Percentiles rank a stretch among this genome's conserved stretches.
Evolutionary conservation across 345 rosid species (phyloP).

Genomic region (Citrus maxima): DNA sequence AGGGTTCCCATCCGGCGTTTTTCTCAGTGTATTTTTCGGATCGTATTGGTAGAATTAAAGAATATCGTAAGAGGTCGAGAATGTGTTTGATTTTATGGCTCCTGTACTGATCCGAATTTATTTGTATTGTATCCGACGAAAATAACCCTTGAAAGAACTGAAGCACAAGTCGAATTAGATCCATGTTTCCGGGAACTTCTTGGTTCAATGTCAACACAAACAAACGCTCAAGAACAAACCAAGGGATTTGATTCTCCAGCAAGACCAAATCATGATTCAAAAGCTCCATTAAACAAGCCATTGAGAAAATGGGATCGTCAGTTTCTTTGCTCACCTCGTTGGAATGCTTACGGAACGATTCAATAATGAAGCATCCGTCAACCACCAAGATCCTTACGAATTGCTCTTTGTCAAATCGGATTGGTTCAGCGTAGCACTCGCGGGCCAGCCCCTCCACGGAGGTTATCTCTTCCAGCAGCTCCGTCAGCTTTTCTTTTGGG

Average conservation of each 20-base stretch:
- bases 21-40: not conserved
- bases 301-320: slow-evolving; percentile 24
- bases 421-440: slow-evolving; percentile 7
- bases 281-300: slow-evolving; percentile 26
- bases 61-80: slow-evolving; percentile 20
- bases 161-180: slow-evolving; percentile 14
- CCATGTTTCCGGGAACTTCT: not conserved
- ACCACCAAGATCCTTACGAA: slow-evolving; percentile 21
- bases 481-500: not conserved
- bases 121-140: not conserved
- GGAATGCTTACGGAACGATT: slow-evolving; percentile 15
- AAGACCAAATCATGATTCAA: slow-evolving; percentile 34
- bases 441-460: slow-evolving; percentile 11
- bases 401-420: not conserved
- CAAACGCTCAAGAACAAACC: slow-evolving; percentile 25
- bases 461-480: not conserved
- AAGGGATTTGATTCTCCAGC: slow-evolving; percentile 33
- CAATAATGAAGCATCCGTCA: slow-evolving; percentile 35
- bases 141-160: slow-evolving; percentile 10
- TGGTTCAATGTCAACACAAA: slow-evolving; percentile 2
- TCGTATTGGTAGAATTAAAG: slow-evolving; percentile 1
- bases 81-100: slow-evolving; percentile 17
- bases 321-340: not conserved
- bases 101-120: not conserved
- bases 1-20: not conserved